Evolutionary conservation across 1,284 basidiomycete species (phyloP), one percentile per base, ranked within the genome.

Genomic region (Ceratobasidium papillatum): DNA sequence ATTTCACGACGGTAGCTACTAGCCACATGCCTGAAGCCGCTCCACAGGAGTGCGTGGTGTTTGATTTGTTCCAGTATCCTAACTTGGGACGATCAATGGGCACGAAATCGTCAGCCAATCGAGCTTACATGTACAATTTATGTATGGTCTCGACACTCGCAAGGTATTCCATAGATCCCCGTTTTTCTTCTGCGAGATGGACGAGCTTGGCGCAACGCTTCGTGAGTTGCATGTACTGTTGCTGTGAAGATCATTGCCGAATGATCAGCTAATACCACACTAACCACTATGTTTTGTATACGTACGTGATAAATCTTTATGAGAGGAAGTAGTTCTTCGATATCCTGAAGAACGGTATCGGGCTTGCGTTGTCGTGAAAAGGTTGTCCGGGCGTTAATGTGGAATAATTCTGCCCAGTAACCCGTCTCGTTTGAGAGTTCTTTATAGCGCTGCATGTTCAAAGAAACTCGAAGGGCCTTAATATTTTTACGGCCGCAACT

Each of bases 201-300:
- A 49, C 22, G 32, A 47, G 25, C 25, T 62, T 41, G n/a, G 17
- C 22, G 36, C 69, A 72, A 25, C 58, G 41, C 14, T 54, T 22
- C 27, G 59, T 34, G 7, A 73, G 45, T 17, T 41, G 58, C 17
- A 19, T 27, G n/a, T 49, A 73, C 36, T 63, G 71, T 62, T n/a
- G 30, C 71, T 73, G 17, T n/a, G 3, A 19, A n/a, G 4, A 8
- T 9, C 27, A 12, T 49, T 17, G n/a, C 27, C 22, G 45, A 2
- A 19, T 25, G 9, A 34, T n/a, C 19, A 34, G 14, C 45, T 64
- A n/a, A 2, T 2, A 27, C 1, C 17, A 12, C 17, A 9, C 22
- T 32, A 4, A 17, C 30, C 43, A 1, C 12, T 8, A 30, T 30
- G 22, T 14, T 41, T 41, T 7, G 38, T 7, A 47, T 14, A 52